Base-by-base conservation (phyloP, 2,329 filamentous ascomycete genomes). In the Rutstroemia sp. region DNA sequence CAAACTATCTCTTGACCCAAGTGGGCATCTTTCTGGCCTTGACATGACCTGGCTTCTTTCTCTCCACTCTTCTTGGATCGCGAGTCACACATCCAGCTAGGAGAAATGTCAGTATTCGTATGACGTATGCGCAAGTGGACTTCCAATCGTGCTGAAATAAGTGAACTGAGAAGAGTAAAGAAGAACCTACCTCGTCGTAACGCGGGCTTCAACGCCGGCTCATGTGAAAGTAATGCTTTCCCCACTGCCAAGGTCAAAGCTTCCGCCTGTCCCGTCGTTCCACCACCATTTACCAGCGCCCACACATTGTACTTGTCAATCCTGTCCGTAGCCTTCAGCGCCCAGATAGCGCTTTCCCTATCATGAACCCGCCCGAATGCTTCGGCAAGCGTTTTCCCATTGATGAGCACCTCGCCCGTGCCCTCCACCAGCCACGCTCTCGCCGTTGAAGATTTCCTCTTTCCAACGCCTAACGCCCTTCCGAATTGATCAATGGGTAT, bases 21-120 rank as follows among this genome's bases (percentile, higher is more conserved):
- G 94, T 82, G 59, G 92, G 92, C 84, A 88, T 95, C 84, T 99
- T 99, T 75, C 94, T 88, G 57, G 94, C 92, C 81, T 99, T 99
- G 76, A 95, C 74, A 69, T 90, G 89, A 65, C 94, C 95, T 57
- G 90, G 83, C 82, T 99, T 97, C 86, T 99, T 99, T 72, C 94
- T 92, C 76, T 99, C 94, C 64, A 99, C 95, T 69, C 80, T 85
- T 76, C 92, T 90, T 57, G 86, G 82, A 76, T 99, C 92, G 69
- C 92, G 87, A 52, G 92, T 95, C 62, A 99, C 82, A 72, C 88
- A 91, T 61, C 95, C 95, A 70, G 92, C 94, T 99, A 72, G 56
- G 67, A 64, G 57, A 60, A 61, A 57, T 59, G 62, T 69, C 62
- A 68, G 69, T 61, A 60, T 52, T 5, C 6, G 23, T 47, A 47